Percentiles rank a stretch among this genome's conserved stretches.
phyloP scores from a whole-genome alignment of 108 stramenopile genomes.

The Pseudonitzschia multiseries region DNA sequence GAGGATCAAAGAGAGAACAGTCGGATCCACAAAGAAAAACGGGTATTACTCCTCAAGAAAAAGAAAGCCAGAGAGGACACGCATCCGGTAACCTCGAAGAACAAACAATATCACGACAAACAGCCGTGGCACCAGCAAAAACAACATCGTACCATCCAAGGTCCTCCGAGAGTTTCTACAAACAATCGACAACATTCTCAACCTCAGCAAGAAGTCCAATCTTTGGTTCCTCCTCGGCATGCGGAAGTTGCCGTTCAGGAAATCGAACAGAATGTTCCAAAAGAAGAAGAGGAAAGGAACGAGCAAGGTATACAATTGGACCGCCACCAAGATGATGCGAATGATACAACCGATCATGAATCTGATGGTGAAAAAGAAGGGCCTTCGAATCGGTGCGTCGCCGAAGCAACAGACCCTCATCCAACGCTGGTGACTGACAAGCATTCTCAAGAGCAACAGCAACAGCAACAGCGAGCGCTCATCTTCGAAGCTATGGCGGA shows the following conservation, averaged over 20 bases:
- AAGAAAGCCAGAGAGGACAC: conserved; percentile 12
- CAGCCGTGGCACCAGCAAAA: not conserved
- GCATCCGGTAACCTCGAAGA: conserved; percentile 5
- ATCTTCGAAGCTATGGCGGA: not conserved
- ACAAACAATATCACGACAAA: not conserved
- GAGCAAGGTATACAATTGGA: too few species aligned
- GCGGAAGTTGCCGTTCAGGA: not conserved
- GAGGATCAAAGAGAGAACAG: not conserved
- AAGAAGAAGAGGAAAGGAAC: not conserved
- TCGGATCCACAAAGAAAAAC: not conserved
- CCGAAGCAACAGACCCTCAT: not conserved
- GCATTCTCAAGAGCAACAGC: too few species aligned
- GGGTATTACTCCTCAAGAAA: conserved; percentile 8
- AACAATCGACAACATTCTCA: not conserved
- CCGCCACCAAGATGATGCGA: too few species aligned
- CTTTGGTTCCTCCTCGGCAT: not conserved
- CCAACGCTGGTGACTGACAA: not conserved
- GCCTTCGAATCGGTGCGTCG: not conserved
- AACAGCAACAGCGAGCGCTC: not conserved
- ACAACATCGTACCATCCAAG: not conserved
- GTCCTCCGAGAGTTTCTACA: not conserved
- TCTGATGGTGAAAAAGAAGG: not conserved
- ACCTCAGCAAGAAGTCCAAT: not conserved
- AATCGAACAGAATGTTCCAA: not conserved
- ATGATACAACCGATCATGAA: not conserved